A percentile compares a stretch with the other conserved stretches of the same genome.
phyloP scores from a whole-genome alignment of 225 moss, liverwort and hornwort species.

The Anthoceros angustus region DNA sequence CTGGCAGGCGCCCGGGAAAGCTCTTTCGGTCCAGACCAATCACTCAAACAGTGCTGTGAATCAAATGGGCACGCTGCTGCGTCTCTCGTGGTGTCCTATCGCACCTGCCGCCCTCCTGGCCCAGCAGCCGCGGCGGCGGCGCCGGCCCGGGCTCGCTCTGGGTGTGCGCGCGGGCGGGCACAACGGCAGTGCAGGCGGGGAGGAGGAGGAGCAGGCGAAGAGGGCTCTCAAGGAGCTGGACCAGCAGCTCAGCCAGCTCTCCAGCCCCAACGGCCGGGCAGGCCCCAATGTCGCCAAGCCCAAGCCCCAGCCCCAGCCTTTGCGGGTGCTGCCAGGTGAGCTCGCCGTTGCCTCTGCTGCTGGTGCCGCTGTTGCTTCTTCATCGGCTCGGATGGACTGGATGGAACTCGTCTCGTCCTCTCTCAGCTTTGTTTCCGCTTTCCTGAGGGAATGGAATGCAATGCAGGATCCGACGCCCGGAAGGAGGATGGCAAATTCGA shows the following conservation, averaged over 20 bases:
- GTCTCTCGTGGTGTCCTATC: too few species aligned
- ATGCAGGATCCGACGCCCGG: neutral
- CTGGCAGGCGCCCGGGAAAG: too few species aligned
- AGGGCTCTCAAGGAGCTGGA: neutral
- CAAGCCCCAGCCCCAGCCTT: neutral
- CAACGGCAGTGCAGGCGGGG: neutral
- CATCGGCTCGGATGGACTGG: too few species aligned
- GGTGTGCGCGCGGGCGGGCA: neutral
- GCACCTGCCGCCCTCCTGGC: too few species aligned
- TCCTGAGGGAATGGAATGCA: neutral
- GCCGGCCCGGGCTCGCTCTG: neutral
- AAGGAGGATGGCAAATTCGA: neutral
- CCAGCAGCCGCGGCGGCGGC: too few species aligned
- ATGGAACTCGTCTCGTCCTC: neutral
- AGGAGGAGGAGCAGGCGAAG: neutral
- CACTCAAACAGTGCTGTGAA: too few species aligned
- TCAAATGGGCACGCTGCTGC: too few species aligned
- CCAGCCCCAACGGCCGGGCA: neutral
- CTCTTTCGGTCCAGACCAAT: too few species aligned
- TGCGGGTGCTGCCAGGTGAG: neutral
- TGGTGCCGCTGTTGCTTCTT: neutral
- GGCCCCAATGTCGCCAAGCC: neutral
- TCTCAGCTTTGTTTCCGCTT: too few species aligned
- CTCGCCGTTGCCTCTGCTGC: neutral
- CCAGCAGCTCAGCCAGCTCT: conserved; percentile 1